Evolutionary conservation across 75 land plant species (phyloP), one percentile per base, ranked within the genome.

Genomic region (Chamaecyparis obtusa): DNA sequence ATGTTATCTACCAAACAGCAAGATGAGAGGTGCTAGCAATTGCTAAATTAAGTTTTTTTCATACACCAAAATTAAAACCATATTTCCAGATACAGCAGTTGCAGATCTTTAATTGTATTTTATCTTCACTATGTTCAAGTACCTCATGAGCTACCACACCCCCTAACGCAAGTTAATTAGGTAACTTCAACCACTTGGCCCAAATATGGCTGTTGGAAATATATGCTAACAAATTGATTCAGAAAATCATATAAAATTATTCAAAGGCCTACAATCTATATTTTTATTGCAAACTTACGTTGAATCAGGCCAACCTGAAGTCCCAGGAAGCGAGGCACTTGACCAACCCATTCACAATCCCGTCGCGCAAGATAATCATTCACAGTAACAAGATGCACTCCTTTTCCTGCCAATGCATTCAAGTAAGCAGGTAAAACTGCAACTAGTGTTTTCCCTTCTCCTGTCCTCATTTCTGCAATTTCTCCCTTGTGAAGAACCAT

Each of bases 291-390:
- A 87, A 76, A 91, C 97, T 85, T 98, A 98, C 99, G 99, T 86
- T 98, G 99, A 84, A 98, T 98, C 49, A 98, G 94, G 89, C 99
- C 99, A 87, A 98, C 99, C 92, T 92, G 90, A 86, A 98, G 90
- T 76, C 99, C 99, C 87, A 98, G 91, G 89, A 98, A 98, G 37
- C 99, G 94, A 30, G 95, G 99, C 80, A 97, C 96, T 91, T 97
- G 99, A 86, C 99, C 99, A 88, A 98, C 99, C 99, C 99, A 98
- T 89, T 98, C 99, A 90, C 97, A 95, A 90, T 98, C 99, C 44
- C 99, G 92, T 13, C 99, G 89, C 2, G 99, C 99, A 78, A 98
- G 88, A 89, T 98, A 98, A 89, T 98, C 99, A 92, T 98, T 98
- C 37, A 98, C 99, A 49, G 99, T 98, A 83, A 98, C 99, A 84